phyloP scores from a whole-genome alignment of 768 basidiomycete species.

The Tulasnella sp. region DNA sequence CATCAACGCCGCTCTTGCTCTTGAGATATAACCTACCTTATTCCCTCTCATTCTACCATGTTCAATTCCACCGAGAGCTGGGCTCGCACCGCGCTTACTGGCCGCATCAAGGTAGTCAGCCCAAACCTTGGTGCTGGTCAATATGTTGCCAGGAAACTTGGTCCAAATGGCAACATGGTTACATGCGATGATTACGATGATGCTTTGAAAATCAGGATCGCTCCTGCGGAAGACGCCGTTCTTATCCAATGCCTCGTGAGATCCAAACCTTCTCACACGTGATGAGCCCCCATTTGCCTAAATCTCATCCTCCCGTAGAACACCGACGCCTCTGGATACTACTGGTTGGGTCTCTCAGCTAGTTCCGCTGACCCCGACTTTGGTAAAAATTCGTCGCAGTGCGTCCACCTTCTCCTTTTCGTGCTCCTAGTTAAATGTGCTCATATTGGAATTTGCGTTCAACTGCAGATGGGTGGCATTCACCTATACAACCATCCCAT shows the following conservation, averaged over 20 bases:
- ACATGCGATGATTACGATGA: not conserved
- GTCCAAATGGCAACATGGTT: not conserved
- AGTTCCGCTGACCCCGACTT: not conserved
- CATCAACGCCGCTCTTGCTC: not conserved
- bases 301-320: not conserved
- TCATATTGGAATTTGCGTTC: not conserved
- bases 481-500: not conserved
- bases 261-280: not conserved
- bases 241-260: not conserved
- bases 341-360: not conserved
- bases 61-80: not conserved
- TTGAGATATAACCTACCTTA: not conserved
- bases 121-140: not conserved
- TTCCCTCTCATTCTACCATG: not conserved
- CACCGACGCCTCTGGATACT: not conserved
- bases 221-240: not conserved
- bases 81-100: not conserved
- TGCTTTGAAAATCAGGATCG: not conserved
- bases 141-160: not conserved
- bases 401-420: not conserved
- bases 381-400: not conserved
- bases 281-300: not conserved
- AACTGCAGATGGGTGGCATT: not conserved
- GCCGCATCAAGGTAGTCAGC: not conserved
- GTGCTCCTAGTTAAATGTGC: not conserved